phyloP scores from a whole-genome alignment of 2,329 filamentous ascomycete genomes.

The Neopestalotiopsis rosae region DNA sequence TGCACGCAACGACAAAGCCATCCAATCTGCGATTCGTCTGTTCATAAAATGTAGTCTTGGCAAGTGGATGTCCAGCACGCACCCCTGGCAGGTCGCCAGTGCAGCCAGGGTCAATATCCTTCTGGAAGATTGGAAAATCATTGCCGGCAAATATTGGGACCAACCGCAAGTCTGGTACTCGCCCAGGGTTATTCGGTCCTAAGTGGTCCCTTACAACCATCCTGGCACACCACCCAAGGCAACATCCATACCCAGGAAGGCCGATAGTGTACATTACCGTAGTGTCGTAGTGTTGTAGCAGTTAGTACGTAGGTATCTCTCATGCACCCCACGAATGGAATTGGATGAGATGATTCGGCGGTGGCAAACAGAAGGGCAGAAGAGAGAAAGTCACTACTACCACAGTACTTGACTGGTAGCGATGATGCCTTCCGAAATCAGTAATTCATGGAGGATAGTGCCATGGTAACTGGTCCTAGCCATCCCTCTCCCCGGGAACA shows the following conservation, averaged over 20 bases:
- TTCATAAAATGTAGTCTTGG: conserved; percentile 2
- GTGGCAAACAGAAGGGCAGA: not conserved
- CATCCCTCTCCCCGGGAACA: not conserved
- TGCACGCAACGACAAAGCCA: not conserved
- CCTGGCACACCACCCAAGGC: not conserved
- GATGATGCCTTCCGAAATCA: conserved; percentile 9
- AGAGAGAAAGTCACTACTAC: not conserved
- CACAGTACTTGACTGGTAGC: not conserved
- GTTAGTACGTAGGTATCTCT: not conserved
- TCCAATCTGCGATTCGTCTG: not conserved
- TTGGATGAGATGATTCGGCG: not conserved
- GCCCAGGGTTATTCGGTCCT: conserved; percentile 15
- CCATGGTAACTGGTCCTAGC: not conserved
- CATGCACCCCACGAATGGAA: not conserved
- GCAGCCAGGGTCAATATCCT: conserved; percentile 1
- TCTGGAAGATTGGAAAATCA: conserved; percentile 18
- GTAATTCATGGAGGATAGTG: conserved; percentile 5
- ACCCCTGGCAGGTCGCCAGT: not conserved
- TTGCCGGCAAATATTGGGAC: conserved; percentile 17
- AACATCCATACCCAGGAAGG: not conserved
- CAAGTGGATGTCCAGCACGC: not conserved
- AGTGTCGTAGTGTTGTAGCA: not conserved
- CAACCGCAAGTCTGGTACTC: conserved; percentile 13
- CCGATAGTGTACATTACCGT: not conserved
- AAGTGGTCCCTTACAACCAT: conserved; percentile 8